A percentile compares a stretch with the other conserved stretches of the same genome.
Conservation (phyloP, 1,284 basidiomycete genomes). For the Naganishia sp. region DNA sequence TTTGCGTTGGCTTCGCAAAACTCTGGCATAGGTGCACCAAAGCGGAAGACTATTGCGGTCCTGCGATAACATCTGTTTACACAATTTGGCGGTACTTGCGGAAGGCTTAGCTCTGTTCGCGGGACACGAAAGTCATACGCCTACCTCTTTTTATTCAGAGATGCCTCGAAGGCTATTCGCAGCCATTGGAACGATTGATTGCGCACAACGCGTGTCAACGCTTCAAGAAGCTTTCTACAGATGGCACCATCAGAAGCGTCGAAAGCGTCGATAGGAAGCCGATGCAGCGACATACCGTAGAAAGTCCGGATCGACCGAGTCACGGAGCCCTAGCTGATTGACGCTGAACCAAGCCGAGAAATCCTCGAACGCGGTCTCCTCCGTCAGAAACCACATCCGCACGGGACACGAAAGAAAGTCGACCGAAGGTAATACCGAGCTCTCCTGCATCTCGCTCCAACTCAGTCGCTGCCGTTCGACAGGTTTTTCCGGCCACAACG, state of each 20-base stretch:
- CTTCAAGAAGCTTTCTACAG: constrained; percentile 40
- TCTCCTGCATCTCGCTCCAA: constrained; percentile 12
- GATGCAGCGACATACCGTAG: not conserved
- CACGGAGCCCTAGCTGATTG: constrained; percentile 41
- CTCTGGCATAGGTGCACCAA: constrained; percentile 78
- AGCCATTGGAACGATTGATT: constrained; percentile 23
- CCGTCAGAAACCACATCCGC: constrained; percentile 23
- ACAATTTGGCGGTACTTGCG: constrained; percentile 35
- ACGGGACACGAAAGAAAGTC: constrained; percentile 24
- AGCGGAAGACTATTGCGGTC: constrained; percentile 67
- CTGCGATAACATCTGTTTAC: constrained; percentile 51
- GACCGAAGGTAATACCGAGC: constrained; percentile 1
- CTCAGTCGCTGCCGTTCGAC: not conserved
- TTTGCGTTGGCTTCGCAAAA: constrained; percentile 69
- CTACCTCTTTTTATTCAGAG: constrained; percentile 43
- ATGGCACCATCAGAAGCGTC: not conserved
- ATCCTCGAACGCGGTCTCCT: constrained; percentile 26
- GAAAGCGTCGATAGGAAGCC: not conserved
- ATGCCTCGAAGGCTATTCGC: constrained; percentile 18
- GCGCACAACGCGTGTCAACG: constrained; percentile 29
- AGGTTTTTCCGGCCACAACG: constrained; percentile 12
- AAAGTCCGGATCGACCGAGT: constrained; percentile 3
- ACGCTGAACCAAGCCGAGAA: constrained; percentile 46
- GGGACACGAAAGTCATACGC: constrained; percentile 7
- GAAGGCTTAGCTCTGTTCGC: constrained; percentile 9